Base-by-base conservation (phyloP, 2,329 filamentous ascomycete species). In the Aspergillus novoparasiticus region DNA sequence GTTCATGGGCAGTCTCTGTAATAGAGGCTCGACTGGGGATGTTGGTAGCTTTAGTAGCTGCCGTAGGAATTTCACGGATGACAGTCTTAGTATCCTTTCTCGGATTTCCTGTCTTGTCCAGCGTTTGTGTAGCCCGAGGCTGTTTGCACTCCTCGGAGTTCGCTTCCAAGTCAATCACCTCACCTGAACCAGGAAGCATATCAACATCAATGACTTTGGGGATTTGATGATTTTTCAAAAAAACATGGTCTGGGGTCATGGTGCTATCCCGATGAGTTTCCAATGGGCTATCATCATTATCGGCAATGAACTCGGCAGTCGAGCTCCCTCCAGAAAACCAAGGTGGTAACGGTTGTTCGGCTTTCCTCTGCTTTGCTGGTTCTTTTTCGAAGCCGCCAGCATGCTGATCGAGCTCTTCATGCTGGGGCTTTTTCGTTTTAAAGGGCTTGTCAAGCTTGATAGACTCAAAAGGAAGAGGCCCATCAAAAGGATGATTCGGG, bases 391-490 rank as follows among this genome's bases (percentile, higher is more conserved):
- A 92, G 0, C 90, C 90, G 26, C 90, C 90, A 43, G 86, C 58
- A 80, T 80, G 67, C 77, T 83, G 71, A 81, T 81, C 80, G 80
- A 83, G 69, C 81, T 86, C 76, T 81, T 85, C 75, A 79, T 84
- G 32, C 80, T 82, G 16, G 81, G 75, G 41, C 39, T 68, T 55
- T 14, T 70, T 58, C 34, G 65, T 55, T 41, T 67, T 81, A 1
- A 83, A 85, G 2, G 86, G 89, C 58, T 86, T 89, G 51, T 90
- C 88, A 1, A 97, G 83, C 72, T 93, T 85, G 8, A 90, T 79
- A 57, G 85, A 94, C 69, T 97, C 93, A 72, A 99, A 99, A 0
- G 95, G 95, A 6, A 99, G 78, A 0, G 94, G 93, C 0, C 94
- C 94, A 67, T 87, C 87, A 72, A 96, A 91, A 3, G 87, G 83